These are phyloP conservation scores for Torrubiellomyces zombiae DNA, from an alignment of 2,329 filamentous ascomycete species.

Conservation along the genomic window DNA sequence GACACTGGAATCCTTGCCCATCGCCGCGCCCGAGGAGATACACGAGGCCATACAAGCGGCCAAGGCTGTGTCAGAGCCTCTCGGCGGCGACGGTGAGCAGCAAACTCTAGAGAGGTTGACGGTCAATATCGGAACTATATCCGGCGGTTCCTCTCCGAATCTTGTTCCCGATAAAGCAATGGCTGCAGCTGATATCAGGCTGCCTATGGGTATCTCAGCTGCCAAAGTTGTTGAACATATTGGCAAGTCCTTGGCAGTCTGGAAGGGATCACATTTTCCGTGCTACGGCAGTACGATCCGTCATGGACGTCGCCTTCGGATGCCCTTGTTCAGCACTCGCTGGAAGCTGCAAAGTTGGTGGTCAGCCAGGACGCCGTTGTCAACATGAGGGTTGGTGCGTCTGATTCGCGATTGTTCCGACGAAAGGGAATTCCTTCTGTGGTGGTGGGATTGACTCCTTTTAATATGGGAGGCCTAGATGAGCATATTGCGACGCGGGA, in stretches of 20 bases:
- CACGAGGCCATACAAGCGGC: conserved; percentile 1
- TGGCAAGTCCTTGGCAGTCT: conserved; percentile 1
- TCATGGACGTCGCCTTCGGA: conserved; percentile 5
- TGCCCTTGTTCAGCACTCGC: conserved; percentile 3
- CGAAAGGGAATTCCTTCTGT: conserved; percentile 4
- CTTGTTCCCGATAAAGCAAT: conserved; percentile 4
- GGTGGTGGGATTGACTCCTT: conserved; percentile 5
- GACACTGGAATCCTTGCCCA: conserved; percentile 1
- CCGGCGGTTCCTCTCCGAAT: conserved; percentile 5
- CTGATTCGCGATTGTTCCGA: conserved; percentile 5
- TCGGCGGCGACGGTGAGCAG: conserved; percentile 4
- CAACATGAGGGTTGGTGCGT: conserved; percentile 5
- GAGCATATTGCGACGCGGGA: conserved; percentile 4
- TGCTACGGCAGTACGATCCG: conserved; percentile 3
- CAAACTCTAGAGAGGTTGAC: conserved; percentile 2
- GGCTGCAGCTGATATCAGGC: conserved; percentile 4
- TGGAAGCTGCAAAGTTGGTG: conserved; percentile 3
- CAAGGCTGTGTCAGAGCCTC: conserved; percentile 3
- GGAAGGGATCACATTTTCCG: conserved; percentile 1
- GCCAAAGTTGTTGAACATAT: conserved; percentile 1
- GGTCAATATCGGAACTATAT: conserved; percentile 6
- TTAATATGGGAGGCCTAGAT: conserved; percentile 5
- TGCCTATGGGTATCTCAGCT: conserved; percentile 4
- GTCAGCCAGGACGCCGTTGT: conserved; percentile 2
- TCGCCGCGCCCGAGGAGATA: not conserved